These are phyloP conservation scores for Scheffersomyces quercinus DNA, from an alignment of 1,139 yeast species.

Conservation along the genomic window DNA sequence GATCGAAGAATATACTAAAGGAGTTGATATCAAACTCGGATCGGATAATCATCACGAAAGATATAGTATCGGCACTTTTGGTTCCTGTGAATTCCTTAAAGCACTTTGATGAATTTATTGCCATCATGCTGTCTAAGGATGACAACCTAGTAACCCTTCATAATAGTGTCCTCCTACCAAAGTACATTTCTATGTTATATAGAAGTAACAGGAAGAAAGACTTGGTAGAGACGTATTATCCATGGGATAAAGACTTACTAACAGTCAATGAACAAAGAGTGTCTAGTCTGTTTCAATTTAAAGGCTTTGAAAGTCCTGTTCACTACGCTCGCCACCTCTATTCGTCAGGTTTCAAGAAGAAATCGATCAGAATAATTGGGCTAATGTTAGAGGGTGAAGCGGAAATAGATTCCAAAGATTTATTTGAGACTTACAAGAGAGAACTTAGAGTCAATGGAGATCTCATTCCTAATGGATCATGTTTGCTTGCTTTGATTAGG, in stretches of 20 bases:
- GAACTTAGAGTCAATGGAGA: conserved; percentile 18
- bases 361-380: conserved; percentile 32
- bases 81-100: conserved; percentile 25
- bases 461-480: conserved; percentile 33
- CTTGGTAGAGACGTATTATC: conserved; percentile 10
- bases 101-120: conserved; percentile 21
- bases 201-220: conserved; percentile 10
- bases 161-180: conserved; percentile 23
- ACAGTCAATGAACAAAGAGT: background rate
- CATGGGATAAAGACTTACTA: conserved; percentile 17
- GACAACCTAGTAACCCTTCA: conserved; percentile 8
- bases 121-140: conserved; percentile 8
- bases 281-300: conserved; percentile 6
- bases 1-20: conserved; percentile 28
- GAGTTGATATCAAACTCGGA: conserved; percentile 25
- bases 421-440: conserved; percentile 9
- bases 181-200: conserved; percentile 30
- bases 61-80: conserved; percentile 27
- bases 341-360: conserved; percentile 14
- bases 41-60: conserved; percentile 30
- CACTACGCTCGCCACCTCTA: conserved; percentile 29
- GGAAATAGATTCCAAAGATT: conserved; percentile 9
- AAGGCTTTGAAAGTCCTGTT: conserved; percentile 12
- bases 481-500: conserved; percentile 45
- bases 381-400: conserved; percentile 50